A percentile compares a stretch with the other conserved stretches of the same genome.
Conservation (phyloP, 306 rosid species). For the Ormosia emarginata region DNA sequence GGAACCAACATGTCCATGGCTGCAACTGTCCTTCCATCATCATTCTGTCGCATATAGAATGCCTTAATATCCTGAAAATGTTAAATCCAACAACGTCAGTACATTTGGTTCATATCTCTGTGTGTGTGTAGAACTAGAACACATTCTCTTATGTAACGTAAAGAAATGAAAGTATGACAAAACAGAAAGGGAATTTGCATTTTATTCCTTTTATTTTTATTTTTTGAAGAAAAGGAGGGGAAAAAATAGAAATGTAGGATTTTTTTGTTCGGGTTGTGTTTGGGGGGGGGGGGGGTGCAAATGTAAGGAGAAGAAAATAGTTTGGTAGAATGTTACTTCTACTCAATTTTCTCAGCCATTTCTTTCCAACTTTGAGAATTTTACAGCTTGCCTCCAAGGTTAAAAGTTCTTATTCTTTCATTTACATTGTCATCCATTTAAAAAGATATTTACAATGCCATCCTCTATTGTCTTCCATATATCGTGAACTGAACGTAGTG, state of each 20-base stretch:
- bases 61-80: slow-evolving; percentile 88
- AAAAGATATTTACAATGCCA: background rate
- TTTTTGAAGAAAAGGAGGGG: no score
- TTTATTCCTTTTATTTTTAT: background rate
- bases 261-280: no score
- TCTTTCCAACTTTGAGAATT: background rate
- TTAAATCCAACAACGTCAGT: slow-evolving; percentile 26
- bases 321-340: background rate
- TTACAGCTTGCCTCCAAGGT: background rate
- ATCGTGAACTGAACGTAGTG: background rate
- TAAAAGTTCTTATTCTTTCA: background rate
- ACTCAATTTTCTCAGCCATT: background rate
- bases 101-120: background rate
- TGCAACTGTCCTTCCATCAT: slow-evolving; percentile 90
- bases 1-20: slow-evolving; percentile 99
- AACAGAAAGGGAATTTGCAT: background rate
- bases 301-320: background rate
- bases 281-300: background rate
- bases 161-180: background rate
- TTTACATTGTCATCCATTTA: background rate
- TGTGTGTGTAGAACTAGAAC: no score
- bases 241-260: no score
- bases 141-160: no score
- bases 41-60: slow-evolving; percentile 95
- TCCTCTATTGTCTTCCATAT: background rate